phyloP scores from a whole-genome alignment of 441 rosid species.

The Euphorbia corollata region DNA sequence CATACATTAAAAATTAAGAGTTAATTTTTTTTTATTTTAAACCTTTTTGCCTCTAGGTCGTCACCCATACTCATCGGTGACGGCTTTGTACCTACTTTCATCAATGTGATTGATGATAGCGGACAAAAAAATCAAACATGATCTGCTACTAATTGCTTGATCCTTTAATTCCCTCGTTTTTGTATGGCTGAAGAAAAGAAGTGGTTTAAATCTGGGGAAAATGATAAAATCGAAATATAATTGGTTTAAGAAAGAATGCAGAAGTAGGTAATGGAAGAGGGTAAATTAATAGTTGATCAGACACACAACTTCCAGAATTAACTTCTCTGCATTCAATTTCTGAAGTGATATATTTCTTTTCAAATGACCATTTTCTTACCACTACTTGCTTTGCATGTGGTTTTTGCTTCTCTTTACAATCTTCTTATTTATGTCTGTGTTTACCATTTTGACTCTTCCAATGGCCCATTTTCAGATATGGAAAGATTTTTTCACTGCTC shows the following conservation, averaged over 20 bases:
- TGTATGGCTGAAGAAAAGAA: no score
- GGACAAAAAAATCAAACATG: no score
- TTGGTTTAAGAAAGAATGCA: neutral
- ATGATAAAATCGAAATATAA: neutral
- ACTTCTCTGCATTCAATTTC: constrained; percentile 25
- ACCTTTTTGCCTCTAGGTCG: no score
- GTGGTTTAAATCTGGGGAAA: no score
- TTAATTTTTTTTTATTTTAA: no score
- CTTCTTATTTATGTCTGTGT: neutral
- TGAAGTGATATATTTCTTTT: constrained; percentile 18
- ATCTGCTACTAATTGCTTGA: no score
- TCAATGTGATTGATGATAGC: no score
- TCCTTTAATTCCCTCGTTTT: no score
- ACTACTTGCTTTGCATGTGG: neutral
- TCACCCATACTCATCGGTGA: no score
- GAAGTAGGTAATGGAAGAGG: constrained; percentile 6
- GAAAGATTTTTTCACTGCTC: neutral
- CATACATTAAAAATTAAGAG: no score
- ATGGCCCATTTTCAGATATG: neutral
- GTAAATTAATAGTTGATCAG: constrained; percentile 35
- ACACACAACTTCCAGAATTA: constrained; percentile 39
- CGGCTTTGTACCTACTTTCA: no score
- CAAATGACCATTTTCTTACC: no score
- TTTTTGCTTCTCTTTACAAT: neutral
- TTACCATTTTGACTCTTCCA: constrained; percentile 14